Base-by-base conservation (phyloP, 1,284 basidiomycete species). In the Ceratobasidium sp. region DNA sequence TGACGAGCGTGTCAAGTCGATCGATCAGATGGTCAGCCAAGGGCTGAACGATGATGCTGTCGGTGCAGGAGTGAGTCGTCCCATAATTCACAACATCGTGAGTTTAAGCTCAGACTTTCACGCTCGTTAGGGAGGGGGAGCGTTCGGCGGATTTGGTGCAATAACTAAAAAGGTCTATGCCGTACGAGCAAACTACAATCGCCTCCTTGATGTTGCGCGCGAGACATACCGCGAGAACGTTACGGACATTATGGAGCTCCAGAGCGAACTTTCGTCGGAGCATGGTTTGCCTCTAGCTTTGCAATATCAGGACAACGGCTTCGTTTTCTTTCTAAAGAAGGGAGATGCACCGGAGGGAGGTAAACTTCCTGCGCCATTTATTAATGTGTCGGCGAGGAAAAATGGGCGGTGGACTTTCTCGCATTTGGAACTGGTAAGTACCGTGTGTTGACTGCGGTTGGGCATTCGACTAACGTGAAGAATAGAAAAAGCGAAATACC, bases 161-260 rank as follows among this genome's bases (percentile, higher is more conserved):
- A 84, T 91, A 41, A 94, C 93, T 79, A 87, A 90, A 1, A 88
- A 90, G 59, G 91, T 96, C 14, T 97, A 95, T 82, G 95, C 95
- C 0, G 91, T 97, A 59, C 93, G 90, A 81, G 91, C 93, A 0
- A 92, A 93, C 76, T 88, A 87, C 78, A 93, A 95, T 77, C 89
- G 89, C 24, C 86, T 97, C 11, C 89, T 99, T 14, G 96, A 98
- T 77, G 93, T 98, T 2, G 97, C 96, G 0, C 89, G 97, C 8
- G 93, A 95, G 80, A 97, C 96, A 0, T 95, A 93, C 84, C 93
- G 92, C 79, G 96, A 98, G 81, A 97, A 97, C 78, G 86, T 96
- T 19, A 88, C 89, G 1, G 96, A 98, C 79, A 95, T 97, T 62
- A 89, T 90, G 76, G 86, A 90, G 64, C 84, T 96, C 47, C 89